These are phyloP conservation scores for Gaultheria prostrata DNA, from an alignment of 148 eudicot genomes.

Conservation along the genomic window DNA sequence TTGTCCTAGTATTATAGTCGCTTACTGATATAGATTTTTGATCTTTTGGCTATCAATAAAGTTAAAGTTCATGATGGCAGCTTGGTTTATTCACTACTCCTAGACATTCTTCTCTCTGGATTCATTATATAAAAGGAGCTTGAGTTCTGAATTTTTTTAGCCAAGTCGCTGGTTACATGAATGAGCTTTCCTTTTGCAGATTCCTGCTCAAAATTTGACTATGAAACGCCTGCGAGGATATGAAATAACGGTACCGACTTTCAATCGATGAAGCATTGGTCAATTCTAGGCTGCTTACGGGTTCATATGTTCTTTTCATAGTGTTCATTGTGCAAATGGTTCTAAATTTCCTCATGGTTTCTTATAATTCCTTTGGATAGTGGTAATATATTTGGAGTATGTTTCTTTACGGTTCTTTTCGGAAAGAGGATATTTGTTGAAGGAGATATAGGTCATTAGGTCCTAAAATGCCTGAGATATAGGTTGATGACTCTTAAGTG, in stretches of 20 bases:
- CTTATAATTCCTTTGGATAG: neutral
- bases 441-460: neutral
- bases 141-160: neutral
- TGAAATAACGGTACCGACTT: conserved; percentile 71
- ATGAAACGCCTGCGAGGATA: conserved; percentile 90
- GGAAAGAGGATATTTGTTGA: neutral
- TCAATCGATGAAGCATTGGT: neutral
- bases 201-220: conserved; percentile 76
- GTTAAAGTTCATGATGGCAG: neutral
- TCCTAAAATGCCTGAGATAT: neutral
- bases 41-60: neutral
- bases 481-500: neutral
- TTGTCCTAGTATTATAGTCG: neutral
- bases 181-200: conserved; percentile 52
- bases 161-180: neutral
- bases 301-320: neutral
- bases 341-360: neutral
- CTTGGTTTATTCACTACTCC: neutral
- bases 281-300: neutral
- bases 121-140: neutral
- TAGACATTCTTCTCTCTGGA: neutral
- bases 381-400: neutral
- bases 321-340: neutral
- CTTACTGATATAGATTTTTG: neutral
- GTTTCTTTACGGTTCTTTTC: neutral